Percentiles rank a stretch among this genome's conserved stretches.
Conservation (phyloP, 495 filamentous ascomycete genomes). For the Neurospora pannonica region DNA sequence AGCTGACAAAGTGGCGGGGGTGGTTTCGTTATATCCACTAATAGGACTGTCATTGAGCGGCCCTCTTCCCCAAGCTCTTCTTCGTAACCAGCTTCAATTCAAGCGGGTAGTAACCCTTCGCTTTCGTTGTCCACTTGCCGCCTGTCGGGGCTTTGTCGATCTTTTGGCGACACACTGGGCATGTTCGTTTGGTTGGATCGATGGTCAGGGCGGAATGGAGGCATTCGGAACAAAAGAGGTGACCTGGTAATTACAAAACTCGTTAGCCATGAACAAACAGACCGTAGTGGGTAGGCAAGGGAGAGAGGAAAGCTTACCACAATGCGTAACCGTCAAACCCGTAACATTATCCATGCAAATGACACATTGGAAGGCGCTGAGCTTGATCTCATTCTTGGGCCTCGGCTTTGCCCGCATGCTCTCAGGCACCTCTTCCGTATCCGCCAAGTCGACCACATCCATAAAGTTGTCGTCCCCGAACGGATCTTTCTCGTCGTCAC, state of each 20-base stretch:
- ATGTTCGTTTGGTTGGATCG: conserved; percentile 36
- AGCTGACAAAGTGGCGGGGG: neutral
- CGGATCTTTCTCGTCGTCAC: conserved; percentile 24
- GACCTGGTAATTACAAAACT: conserved; percentile 40
- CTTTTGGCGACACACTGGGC: conserved; percentile 46
- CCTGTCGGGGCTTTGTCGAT: conserved; percentile 41
- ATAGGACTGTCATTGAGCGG: conserved; percentile 2
- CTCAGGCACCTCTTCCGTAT: conserved; percentile 51
- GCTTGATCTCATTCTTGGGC: conserved; percentile 41
- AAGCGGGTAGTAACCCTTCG: conserved; percentile 44
- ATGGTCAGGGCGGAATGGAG: conserved; percentile 65
- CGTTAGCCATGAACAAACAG: neutral
- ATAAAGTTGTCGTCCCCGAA: conserved; percentile 5
- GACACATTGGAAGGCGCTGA: conserved; percentile 59
- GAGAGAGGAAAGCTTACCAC: conserved; percentile 50
- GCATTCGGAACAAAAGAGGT: conserved; percentile 79
- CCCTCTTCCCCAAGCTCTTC: conserved; percentile 36
- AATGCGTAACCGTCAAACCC: conserved; percentile 67
- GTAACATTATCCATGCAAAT: conserved; percentile 77
- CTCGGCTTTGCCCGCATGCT: conserved; percentile 36
- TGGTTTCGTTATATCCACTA: neutral
- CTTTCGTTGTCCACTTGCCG: conserved; percentile 23
- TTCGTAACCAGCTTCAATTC: conserved; percentile 52
- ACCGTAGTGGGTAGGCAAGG: neutral
- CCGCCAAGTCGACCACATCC: conserved; percentile 45